Evolutionary conservation across 495 filamentous ascomycete species (phyloP), one percentile per base, ranked within the genome.

Genomic region (Aspergillus sclerotiicarbonarius): DNA sequence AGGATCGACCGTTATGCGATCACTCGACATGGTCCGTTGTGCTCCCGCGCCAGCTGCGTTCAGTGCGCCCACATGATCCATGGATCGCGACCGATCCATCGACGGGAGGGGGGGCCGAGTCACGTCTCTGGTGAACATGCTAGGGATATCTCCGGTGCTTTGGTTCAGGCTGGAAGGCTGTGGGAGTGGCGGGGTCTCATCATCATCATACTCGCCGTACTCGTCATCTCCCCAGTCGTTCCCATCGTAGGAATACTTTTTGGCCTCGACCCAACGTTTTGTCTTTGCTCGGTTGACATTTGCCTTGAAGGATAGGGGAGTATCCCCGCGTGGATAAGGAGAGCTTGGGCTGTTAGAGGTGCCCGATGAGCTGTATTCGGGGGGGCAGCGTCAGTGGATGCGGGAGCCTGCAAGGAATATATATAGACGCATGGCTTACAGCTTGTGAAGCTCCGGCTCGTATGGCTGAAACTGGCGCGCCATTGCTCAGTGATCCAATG

Each of bases 201-300:
- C 72, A 53, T 85, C 79, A 30, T 84, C 87, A 62, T 90, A 85
- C 50, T 92, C 90, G 57, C 91, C 87, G 39, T 89, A 85, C 45
- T 93, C 89, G 33, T 90, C 89, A 48, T 88, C 89, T 43, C 91
- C 94, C 90, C 94, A 97, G 64, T 96, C 93, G 62, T 90, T 91
- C 58, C 92, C 94, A 65, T 92, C 94, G 65, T 98, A 98, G 57
- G 87, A 87, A 57, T 86, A 84, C 37, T 85, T 79, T 69, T 93
- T 95, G 20, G 94, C 94, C 64, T 96, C 87, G 10, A 92, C 87
- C 94, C 94, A 98, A 76, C 91, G 91, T 73, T 86, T 91, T 16
- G 94, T 97, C 75, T 96, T 96, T 32, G 87, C 79, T 56, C 94
- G 89, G 72, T 90, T 91, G 29, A 96, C 87, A 68, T 98, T 96